Percentiles rank a stretch among this genome's conserved stretches.
phyloP scores from a whole-genome alignment of 352 stramenopile species.

The Blastocystis hominis region DNA sequence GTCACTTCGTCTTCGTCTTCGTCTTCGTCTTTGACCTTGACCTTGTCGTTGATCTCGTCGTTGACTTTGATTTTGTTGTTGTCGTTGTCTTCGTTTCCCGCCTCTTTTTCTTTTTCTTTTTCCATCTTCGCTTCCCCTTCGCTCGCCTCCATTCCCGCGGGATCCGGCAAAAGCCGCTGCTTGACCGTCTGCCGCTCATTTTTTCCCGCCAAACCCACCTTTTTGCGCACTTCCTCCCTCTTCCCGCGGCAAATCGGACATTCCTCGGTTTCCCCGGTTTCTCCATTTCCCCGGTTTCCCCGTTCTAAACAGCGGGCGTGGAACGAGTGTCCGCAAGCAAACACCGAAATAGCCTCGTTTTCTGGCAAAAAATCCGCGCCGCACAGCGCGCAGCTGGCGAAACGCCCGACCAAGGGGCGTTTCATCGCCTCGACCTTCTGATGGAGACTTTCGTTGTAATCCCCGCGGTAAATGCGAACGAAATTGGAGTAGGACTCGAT shows the following conservation, averaged over 20 bases:
- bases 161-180: not conserved
- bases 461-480: conserved; percentile 27
- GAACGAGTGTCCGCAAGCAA: conserved; percentile 2
- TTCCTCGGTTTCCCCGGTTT: not conserved
- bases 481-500: conserved; percentile 1
- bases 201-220: not conserved
- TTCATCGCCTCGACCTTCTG: not conserved
- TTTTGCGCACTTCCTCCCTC: not conserved
- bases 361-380: not conserved
- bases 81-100: not conserved
- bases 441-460: not conserved
- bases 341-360: not conserved
- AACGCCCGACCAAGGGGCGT: not conserved
- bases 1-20: not conserved
- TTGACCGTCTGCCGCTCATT: not conserved
- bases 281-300: not conserved
- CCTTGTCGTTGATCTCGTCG: too few species aligned
- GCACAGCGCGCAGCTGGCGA: not conserved
- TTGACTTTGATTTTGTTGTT: too few species aligned
- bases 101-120: not conserved
- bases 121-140: not conserved
- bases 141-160: not conserved
- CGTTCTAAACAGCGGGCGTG: not conserved
- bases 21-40: not conserved
- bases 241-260: not conserved